These are phyloP conservation scores for Mucor racemosus DNA, from an alignment of 371 early-diverging fungal genomes.

Conservation along the genomic window DNA sequence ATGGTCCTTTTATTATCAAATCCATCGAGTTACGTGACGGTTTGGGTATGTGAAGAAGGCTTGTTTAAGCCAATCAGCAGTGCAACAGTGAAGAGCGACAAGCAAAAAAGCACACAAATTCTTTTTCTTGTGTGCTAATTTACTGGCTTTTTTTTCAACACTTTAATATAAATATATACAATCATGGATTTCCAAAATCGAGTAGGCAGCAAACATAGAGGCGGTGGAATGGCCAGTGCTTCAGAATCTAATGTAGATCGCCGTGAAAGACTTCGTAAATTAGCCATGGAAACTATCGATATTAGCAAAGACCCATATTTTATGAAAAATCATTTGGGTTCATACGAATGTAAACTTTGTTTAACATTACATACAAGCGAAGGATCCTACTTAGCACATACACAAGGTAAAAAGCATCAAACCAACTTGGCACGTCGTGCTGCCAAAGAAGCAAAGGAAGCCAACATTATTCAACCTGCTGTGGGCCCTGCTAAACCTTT, in stretches of 20 bases:
- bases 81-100: neutral
- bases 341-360: constrained; percentile 97
- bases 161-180: neutral
- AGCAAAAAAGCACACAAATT: too few species aligned
- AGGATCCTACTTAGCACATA: constrained; percentile 96
- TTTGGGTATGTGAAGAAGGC: neutral
- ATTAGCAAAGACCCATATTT: constrained; percentile 97
- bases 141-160: too few species aligned
- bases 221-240: constrained; percentile 86
- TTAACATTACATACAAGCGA: constrained; percentile 95
- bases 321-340: constrained; percentile 97
- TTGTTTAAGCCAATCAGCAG: constrained; percentile 2
- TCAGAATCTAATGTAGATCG: constrained; percentile 93
- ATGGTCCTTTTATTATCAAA: neutral
- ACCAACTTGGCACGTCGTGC: constrained; percentile 93
- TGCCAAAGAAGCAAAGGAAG: constrained; percentile 87
- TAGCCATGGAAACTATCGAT: constrained; percentile 97
- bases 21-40: neutral
- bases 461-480: constrained; percentile 56
- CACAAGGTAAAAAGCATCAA: constrained; percentile 99
- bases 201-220: constrained; percentile 92
- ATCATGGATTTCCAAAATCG: constrained; percentile 81
- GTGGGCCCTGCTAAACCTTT: constrained; percentile 58
- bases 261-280: constrained; percentile 92
- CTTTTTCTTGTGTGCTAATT: too few species aligned